Evolutionary conservation across 257 asterid genomes (phyloP).

Genomic region (Phtheirospermum japonicum): DNA sequence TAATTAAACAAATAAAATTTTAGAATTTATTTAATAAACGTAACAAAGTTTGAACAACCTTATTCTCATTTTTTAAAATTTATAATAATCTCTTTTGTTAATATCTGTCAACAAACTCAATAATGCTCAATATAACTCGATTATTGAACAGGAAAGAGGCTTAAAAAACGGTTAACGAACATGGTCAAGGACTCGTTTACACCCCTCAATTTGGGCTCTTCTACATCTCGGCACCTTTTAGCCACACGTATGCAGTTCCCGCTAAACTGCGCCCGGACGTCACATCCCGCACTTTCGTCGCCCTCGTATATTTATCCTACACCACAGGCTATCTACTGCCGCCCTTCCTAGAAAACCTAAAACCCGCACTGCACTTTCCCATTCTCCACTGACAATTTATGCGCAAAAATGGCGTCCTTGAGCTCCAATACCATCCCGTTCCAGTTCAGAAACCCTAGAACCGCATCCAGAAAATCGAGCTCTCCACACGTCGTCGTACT

Average conservation of each 20-base stretch:
- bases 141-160: too few species aligned
- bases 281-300: too few species aligned
- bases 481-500: conserved; percentile 28
- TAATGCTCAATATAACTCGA: too few species aligned
- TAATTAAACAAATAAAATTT: too few species aligned
- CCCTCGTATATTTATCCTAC: conserved; percentile 39
- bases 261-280: conserved; percentile 34
- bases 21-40: too few species aligned
- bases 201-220: too few species aligned
- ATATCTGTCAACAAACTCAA: too few species aligned
- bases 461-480: conserved; percentile 22
- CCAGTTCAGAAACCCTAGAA: conserved; percentile 42
- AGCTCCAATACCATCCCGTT: conserved; percentile 41
- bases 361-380: conserved; percentile 12
- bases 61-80: too few species aligned
- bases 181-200: too few species aligned
- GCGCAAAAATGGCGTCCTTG: conserved; percentile 50
- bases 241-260: conserved; percentile 8
- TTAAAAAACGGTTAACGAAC: too few species aligned
- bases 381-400: background rate
- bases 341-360: conserved; percentile 7
- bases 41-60: too few species aligned
- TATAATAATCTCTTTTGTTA: too few species aligned
- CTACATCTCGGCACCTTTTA: conserved; percentile 7
- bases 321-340: conserved; percentile 34